Base-by-base conservation (phyloP, 108 stramenopile species). In the Nannochloropsis salina region DNA sequence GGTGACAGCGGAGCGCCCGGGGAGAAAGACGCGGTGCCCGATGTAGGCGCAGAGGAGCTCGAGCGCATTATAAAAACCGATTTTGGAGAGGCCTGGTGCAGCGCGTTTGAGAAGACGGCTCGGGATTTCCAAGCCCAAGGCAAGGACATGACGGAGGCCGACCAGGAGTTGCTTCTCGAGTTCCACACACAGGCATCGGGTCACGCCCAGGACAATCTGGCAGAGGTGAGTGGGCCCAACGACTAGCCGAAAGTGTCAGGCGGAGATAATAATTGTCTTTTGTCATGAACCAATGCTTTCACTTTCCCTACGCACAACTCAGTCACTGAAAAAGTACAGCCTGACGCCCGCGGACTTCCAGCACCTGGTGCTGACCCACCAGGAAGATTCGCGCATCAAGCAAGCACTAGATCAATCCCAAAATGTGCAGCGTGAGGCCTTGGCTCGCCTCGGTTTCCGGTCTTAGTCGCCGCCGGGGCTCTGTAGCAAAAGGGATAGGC, bases 11-110 rank as follows among this genome's bases (percentile, higher is more conserved):
- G 61, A n/a, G 61, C 61, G 20, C 15, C 61, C n/a, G 61, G 5
- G 61, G 61, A 8, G 61, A n/a, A 74, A 74, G 61, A n/a, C 3
- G 15, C n/a, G 2, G 61, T n/a, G 61, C 20, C 2, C 15, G 61
- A 74, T n/a, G n/a, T 74, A n/a, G 61, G 61, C 8, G 61, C n/a
- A n/a, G 61, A 74, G n/a, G 61, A 74, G 61, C 61, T 74, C 20
- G 61, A 74, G 61, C 15, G n/a, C 1, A 6, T 74, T 74, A 74
- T 74, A n/a, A n/a, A n/a, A n/a, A n/a, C 15, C 20, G 61, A 74
- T n/a, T 74, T 74, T 74, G 61, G 61, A 2, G 61, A 74, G 15
- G 61, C 61, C 15, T 74, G 61, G 61, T 74, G 61, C 61, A n/a
- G n/a, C n/a, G 61, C 61, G 3, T 74, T n/a, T 74, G 61, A 74